A percentile compares a stretch with the other conserved stretches of the same genome.
Evolutionary conservation across 805 yeast species (phyloP).

Genomic region (Vanderwaltozyma tropicalis): DNA sequence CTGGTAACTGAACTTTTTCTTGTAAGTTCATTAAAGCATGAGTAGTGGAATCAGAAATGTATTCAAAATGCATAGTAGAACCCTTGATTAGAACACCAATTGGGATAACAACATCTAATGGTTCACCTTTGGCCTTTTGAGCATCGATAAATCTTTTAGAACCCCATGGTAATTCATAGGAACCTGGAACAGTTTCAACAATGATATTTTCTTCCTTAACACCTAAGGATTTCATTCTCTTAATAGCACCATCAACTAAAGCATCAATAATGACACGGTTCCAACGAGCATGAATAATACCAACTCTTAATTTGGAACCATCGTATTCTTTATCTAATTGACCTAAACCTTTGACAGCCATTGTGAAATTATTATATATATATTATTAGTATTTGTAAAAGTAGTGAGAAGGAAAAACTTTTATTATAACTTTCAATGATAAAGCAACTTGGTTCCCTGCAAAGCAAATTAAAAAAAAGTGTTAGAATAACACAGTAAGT

Average conservation of each 20-base stretch:
- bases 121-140: slow-evolving; percentile 33
- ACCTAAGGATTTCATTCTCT: slow-evolving; percentile 48
- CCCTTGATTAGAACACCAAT: slow-evolving; percentile 95
- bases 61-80: slow-evolving; percentile 95
- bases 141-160: slow-evolving; percentile 43
- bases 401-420: too few relatives aligned
- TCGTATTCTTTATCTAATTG: slow-evolving; percentile 56
- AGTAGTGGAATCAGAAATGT: slow-evolving; percentile 84
- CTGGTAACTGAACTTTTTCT: slow-evolving; percentile 58
- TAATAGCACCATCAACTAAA: slow-evolving; percentile 66
- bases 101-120: slow-evolving; percentile 79
- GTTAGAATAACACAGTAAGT: too few relatives aligned
- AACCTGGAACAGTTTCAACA: slow-evolving; percentile 86
- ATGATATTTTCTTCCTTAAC: slow-evolving; percentile 69
- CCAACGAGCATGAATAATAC: slow-evolving; percentile 96
- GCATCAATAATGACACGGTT: slow-evolving; percentile 67
- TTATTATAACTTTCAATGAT: too few relatives aligned
- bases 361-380: slow-evolving; percentile 16
- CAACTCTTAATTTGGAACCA: slow-evolving; percentile 61
- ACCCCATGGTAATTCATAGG: slow-evolving; percentile 87
- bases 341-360: slow-evolving; percentile 81
- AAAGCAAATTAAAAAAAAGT: too few relatives aligned
- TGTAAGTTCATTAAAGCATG: slow-evolving; percentile 78
- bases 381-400: background rate
- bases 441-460: too few relatives aligned